Percentiles rank a stretch among this genome's conserved stretches.
Evolutionary conservation across 2,329 filamentous ascomycete species (phyloP).

Genomic region (Sphaerostilbella broomeana): DNA sequence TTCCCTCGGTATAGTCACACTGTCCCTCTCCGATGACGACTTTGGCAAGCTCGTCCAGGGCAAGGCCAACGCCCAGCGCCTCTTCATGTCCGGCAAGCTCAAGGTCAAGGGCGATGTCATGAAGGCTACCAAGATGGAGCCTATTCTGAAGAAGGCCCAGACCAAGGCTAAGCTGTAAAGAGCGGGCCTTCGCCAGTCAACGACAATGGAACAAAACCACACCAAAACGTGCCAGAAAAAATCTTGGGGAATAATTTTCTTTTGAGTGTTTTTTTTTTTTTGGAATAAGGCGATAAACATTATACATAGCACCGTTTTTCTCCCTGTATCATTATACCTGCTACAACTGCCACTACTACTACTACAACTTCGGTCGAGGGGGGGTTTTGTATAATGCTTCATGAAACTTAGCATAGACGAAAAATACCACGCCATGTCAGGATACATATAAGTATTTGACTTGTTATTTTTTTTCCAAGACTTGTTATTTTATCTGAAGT

Average conservation of each 20-base stretch:
- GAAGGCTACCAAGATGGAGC: slow-evolving; percentile 97
- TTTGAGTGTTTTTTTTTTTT: too few relatives aligned
- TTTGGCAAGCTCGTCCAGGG: slow-evolving; percentile 77
- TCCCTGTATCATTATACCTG: slow-evolving; percentile 10
- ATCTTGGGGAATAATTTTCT: background rate
- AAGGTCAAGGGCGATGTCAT: slow-evolving; percentile 98
- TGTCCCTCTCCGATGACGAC: slow-evolving; percentile 76
- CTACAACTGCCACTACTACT: background rate
- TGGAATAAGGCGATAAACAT: background rate
- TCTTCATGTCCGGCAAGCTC: slow-evolving; percentile 98
- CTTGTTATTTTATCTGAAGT: background rate
- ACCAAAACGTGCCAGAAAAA: too few relatives aligned
- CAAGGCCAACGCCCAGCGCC: slow-evolving; percentile 86
- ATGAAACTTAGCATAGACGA: slow-evolving; percentile 14
- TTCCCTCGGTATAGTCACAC: slow-evolving; percentile 58
- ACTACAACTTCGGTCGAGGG: background rate
- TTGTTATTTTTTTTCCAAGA: background rate
- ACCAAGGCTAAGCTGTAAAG: slow-evolving; percentile 73
- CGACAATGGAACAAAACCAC: background rate
- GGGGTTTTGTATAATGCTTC: slow-evolving; percentile 11
- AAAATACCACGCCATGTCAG: slow-evolving; percentile 4
- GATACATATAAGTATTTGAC: too few relatives aligned
- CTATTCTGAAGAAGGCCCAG: slow-evolving; percentile 83
- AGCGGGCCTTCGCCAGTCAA: background rate
- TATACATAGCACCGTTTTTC: slow-evolving; percentile 3